Conservation (phyloP, 148 eudicot species). For the Mesembryanthemum crystallinum region DNA sequence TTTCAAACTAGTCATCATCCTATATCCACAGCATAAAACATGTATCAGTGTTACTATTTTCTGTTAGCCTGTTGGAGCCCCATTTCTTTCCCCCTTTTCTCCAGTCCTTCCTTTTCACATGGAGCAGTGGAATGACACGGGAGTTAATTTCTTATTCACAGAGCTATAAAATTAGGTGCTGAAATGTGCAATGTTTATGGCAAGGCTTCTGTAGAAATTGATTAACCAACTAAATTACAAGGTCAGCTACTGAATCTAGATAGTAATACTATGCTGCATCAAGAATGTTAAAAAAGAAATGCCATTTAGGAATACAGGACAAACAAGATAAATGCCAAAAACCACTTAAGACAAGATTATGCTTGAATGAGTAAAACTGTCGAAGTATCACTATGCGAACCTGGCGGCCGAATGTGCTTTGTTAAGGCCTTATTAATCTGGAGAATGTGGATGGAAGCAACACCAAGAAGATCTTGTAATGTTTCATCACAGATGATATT, state of each 20-base stretch:
- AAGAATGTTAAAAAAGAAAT: neutral
- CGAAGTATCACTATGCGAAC: constrained; percentile 42
- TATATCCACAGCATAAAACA: too few relatives aligned
- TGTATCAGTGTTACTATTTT: too few relatives aligned
- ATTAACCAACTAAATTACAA: neutral
- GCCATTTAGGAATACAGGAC: neutral
- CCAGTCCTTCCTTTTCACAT: too few relatives aligned
- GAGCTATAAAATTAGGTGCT: too few relatives aligned
- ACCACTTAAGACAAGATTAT: neutral
- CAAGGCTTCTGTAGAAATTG: neutral
- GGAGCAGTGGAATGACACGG: too few relatives aligned
- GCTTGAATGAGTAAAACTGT: constrained; percentile 1
- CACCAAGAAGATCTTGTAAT: constrained; percentile 54
- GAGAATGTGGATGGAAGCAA: constrained; percentile 61
- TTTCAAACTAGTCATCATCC: too few relatives aligned
- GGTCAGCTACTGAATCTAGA: neutral
- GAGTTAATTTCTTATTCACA: too few relatives aligned
- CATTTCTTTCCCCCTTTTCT: too few relatives aligned
- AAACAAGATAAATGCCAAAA: neutral
- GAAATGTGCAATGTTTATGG: neutral
- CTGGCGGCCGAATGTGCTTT: constrained; percentile 72
- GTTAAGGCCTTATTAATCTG: constrained; percentile 74
- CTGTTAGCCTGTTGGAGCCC: too few relatives aligned
- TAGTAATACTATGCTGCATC: neutral
- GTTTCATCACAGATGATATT: constrained; percentile 64